Evolutionary conservation across 176 grass and related monocot species (phyloP), one percentile per base, ranked within the genome.

Genomic region (Musa beccarii): DNA sequence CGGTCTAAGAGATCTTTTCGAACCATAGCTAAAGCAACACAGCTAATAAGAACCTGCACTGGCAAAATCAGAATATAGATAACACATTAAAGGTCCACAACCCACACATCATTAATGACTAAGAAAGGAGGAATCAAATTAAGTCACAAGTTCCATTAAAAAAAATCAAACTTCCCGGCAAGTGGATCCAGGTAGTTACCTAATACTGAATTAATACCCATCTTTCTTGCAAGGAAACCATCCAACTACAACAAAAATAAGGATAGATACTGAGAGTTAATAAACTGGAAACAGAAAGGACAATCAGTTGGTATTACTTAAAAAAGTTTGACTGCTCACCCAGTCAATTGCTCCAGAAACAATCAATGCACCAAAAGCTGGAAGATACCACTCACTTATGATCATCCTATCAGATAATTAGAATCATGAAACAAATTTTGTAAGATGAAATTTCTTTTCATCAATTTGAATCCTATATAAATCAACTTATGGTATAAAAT

Each of bases 161-260:
- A 2, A 51, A 73, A 9, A 53, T 73, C 20, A 72, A 98, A 90
- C 94, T 98, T 91, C 73, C 91, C 94, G 80, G 94, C 94, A 59
- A 97, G 78, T 8, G 94, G 94, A 63, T 97, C 94, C 75, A 97
- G 85, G 80, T 97, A 97, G 63, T 90, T 93, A 75, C 94, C 94
- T 75, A 90, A 64, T 25, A 97, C 90, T 74, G 94, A 91, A 84
- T 85, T 84, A 76, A 93, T 91, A 50, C 84, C 88, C 94, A 97
- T 93, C 86, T 89, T 97, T 79, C 94, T 97, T 51, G 94, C 94
- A 83, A 97, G 83, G 81, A 85, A 97, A 1, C 90, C 94, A 87
- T 97, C 94, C 85, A 93, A 78, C 94, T 93, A 83, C 24, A 49
- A 71, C 69, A 62, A 78, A 22, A 64, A 12, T 22, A 8, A 83